Percentiles rank a stretch among this genome's conserved stretches.
These are phyloP conservation scores for Apiospora saccharicola DNA, from an alignment of 2,329 filamentous ascomycete genomes.

Conservation along the genomic window DNA sequence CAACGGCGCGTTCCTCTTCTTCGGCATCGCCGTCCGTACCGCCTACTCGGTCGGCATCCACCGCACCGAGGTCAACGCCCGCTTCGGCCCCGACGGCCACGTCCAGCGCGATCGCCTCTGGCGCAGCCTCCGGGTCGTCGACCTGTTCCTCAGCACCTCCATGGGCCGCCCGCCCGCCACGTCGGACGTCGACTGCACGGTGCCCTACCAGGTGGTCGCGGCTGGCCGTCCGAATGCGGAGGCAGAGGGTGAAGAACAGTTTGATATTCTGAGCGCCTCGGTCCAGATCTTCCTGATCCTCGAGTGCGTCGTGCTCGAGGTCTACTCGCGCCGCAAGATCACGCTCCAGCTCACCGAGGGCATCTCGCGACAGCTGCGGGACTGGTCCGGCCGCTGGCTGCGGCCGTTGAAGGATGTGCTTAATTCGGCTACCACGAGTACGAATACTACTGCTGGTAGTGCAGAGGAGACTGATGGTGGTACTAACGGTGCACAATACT, in stretches of 20 bases:
- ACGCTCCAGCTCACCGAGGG: constrained; percentile 61
- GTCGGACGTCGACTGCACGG: constrained; percentile 62
- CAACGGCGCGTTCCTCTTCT: constrained; percentile 62
- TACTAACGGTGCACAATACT: background rate
- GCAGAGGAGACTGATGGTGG: constrained; percentile 33
- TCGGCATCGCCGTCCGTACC: constrained; percentile 60
- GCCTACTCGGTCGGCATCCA: constrained; percentile 62
- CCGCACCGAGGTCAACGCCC: constrained; percentile 60
- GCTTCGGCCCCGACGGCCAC: constrained; percentile 54
- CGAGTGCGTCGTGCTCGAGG: constrained; percentile 58
- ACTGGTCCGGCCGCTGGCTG: constrained; percentile 60
- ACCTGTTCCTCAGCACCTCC: constrained; percentile 60
- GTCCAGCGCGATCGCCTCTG: constrained; percentile 56
- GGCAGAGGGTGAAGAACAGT: constrained; percentile 49
- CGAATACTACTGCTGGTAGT: constrained; percentile 32
- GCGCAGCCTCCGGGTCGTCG: constrained; percentile 61
- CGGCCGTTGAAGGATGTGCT: constrained; percentile 47
- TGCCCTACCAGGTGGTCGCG: constrained; percentile 51
- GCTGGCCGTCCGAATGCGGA: constrained; percentile 35
- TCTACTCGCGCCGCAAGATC: constrained; percentile 62
- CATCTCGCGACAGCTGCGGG: constrained; percentile 59
- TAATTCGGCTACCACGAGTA: constrained; percentile 37
- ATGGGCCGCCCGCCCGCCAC: constrained; percentile 63
- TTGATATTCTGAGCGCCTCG: constrained; percentile 58
- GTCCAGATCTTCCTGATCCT: constrained; percentile 61